Base-by-base conservation (phyloP, 73 alveolate genomes). In the Paramecium biaurelia region DNA sequence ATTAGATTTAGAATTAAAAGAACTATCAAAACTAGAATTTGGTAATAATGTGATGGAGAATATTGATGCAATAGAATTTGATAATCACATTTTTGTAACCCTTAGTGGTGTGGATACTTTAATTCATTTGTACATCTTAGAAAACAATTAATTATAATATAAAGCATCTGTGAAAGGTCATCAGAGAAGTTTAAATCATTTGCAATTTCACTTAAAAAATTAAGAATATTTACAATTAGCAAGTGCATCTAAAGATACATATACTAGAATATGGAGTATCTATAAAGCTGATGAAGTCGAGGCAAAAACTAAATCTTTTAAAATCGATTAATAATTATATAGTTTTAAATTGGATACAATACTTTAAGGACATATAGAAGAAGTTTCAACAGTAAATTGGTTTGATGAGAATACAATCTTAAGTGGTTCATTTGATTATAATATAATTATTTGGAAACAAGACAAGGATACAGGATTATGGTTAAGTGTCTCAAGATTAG, bases 311-410 rank as follows among this genome's bases (percentile, higher is more conserved):
- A 56, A 67, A 4, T 58, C 92, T 70, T 93, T 95, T 26, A 95
- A 86, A 20, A 95, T 93, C 59, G 96, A 93, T 70, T 37, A 42
- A 35, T 76, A 85, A 47, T 88, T 86, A 24, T 97, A 95, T 74
- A 94, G 95, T 76, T 92, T 96, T 35, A 93, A 98, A 89, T 93
- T 98, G 67, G 99, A 96, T 15, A 93, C 97, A 18, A 97, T 98
- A 21, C 79, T 97, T 42, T 92, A 94, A 41, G 97, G 98, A 1
- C 99, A 98, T 92, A 92, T 93, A 12, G 98, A 96, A 41, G 95
- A 97, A 3, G 99, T 98, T 20, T 94, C 98, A n/a, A 76, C 45
- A 42, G 76, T 24, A 10, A 32, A 79, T 79, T 79, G 47, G 90
- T 38, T 47, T 0, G 24, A 94, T 49, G 93, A 92, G 85, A 85